phyloP scores from a whole-genome alignment of 306 rosid genomes.

The Vigna unguiculata region DNA sequence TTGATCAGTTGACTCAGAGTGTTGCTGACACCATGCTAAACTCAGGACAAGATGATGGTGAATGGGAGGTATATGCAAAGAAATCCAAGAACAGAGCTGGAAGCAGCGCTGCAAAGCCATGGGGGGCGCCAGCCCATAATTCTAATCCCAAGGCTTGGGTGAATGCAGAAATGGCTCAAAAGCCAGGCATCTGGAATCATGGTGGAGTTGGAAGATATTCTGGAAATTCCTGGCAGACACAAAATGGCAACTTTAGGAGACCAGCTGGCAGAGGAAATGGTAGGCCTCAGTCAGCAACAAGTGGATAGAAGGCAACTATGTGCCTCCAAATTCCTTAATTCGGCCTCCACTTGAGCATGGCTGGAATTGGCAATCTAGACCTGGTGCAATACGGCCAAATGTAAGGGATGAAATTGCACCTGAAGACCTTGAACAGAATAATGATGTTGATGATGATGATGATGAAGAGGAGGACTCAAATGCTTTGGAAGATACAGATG shows the following conservation, averaged over 20 bases:
- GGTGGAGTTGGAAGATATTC: constrained; percentile 60
- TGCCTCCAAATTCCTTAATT: constrained; percentile 49
- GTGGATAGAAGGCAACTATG: constrained; percentile 47
- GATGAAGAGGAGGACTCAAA: constrained; percentile 53
- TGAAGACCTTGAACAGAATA: constrained; percentile 44
- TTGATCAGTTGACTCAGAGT: constrained; percentile 61
- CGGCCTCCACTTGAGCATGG: constrained; percentile 77
- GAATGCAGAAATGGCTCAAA: constrained; percentile 50
- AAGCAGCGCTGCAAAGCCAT: constrained; percentile 59
- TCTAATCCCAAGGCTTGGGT: constrained; percentile 57
- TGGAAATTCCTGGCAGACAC: constrained; percentile 52
- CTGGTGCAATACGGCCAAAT: constrained; percentile 50
- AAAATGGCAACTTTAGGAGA: constrained; percentile 51
- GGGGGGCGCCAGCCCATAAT: constrained; percentile 51
- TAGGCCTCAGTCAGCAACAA: constrained; percentile 46
- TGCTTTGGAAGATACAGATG: constrained; percentile 64
- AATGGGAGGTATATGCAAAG: constrained; percentile 72
- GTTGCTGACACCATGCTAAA: constrained; percentile 57
- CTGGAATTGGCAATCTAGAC: constrained; percentile 84
- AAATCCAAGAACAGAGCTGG: constrained; percentile 81
- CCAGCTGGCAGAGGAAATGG: constrained; percentile 65
- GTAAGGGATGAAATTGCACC: constrained; percentile 37
- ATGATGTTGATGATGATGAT: constrained; percentile 21
- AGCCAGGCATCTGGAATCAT: constrained; percentile 36
- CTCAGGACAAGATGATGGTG: constrained; percentile 59